These are phyloP conservation scores for Calonectria multiphialidica DNA, from an alignment of 2,329 filamentous ascomycete genomes.

Conservation along the genomic window DNA sequence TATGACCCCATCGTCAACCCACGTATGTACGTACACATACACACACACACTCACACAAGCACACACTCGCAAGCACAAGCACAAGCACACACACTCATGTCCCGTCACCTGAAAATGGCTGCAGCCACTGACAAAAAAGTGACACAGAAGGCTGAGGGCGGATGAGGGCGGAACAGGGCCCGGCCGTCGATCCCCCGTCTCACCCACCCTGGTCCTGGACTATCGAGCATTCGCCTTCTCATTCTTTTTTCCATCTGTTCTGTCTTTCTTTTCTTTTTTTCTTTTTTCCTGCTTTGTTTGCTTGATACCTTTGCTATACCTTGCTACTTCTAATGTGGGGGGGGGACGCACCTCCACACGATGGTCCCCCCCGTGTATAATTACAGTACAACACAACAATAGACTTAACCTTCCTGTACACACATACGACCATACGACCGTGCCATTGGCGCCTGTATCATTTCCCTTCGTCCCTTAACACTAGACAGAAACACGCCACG, in stretches of 20 bases:
- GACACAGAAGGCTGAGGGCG: neutral
- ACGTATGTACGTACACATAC: neutral
- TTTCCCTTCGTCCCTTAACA: slow-evolving; percentile 42
- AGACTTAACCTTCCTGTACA: slow-evolving; percentile 39
- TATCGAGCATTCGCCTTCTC: slow-evolving; percentile 12
- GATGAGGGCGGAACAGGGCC: too few relatives aligned
- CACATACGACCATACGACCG: slow-evolving; percentile 32
- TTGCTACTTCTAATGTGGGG: slow-evolving; percentile 29
- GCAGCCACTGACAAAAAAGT: neutral
- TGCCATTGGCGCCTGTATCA: slow-evolving; percentile 46
- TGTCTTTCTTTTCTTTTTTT: neutral
- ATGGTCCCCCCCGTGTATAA: slow-evolving; percentile 38
- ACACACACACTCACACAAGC: neutral
- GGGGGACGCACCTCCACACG: slow-evolving; percentile 22
- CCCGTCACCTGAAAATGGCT: neutral
- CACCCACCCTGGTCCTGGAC: neutral
- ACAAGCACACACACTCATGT: neutral
- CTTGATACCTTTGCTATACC: neutral
- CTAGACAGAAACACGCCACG: slow-evolving; percentile 34
- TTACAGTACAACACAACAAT: slow-evolving; percentile 33
- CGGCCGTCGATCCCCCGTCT: neutral
- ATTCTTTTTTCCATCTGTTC: neutral
- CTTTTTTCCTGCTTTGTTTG: neutral
- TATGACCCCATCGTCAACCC: neutral
- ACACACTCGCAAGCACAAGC: neutral